A percentile compares a stretch with the other conserved stretches of the same genome.
Evolutionary conservation across 257 asterid genomes (phyloP).

Genomic region (Solanum etuberosum): DNA sequence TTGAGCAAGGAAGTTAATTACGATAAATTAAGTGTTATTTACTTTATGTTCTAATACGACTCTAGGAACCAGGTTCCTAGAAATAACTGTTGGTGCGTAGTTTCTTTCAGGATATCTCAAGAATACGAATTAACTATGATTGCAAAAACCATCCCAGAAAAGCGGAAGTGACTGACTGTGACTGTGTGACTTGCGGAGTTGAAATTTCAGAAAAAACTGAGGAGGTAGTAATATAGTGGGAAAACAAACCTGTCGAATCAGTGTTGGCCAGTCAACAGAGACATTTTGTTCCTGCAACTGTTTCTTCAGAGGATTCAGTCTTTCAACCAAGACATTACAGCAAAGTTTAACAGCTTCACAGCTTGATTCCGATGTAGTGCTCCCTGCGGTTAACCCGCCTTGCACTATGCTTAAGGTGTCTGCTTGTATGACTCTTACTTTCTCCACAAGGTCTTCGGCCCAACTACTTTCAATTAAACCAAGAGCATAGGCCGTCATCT

Average conservation of each 20-base stretch:
- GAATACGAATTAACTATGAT: neutral
- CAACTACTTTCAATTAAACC: conserved; percentile 38
- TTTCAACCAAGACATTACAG: conserved; percentile 50
- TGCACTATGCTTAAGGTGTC: conserved; percentile 66
- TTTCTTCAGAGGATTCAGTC: conserved; percentile 33
- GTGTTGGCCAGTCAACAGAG: conserved; percentile 40
- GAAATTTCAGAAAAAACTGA: neutral
- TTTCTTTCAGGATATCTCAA: neutral
- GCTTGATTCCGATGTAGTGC: conserved; percentile 78
- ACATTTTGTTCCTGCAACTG: conserved; percentile 40
- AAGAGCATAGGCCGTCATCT: conserved; percentile 54
- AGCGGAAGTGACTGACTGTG: neutral
- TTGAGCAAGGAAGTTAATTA: neutral
- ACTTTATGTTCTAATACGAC: neutral
- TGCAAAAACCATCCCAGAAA: neutral
- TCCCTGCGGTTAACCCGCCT: conserved; percentile 64
- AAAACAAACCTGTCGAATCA: conserved; percentile 41
- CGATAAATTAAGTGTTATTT: neutral
- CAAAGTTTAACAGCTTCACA: conserved; percentile 68
- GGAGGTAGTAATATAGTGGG: neutral
- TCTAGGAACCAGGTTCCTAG: neutral
- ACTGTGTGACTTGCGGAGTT: neutral
- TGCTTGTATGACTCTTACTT: conserved; percentile 55
- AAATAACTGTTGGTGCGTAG: neutral
- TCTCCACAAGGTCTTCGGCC: conserved; percentile 38